Evolutionary conservation across 2,329 filamentous ascomycete species (phyloP).

Genomic region (Cytospora mali): DNA sequence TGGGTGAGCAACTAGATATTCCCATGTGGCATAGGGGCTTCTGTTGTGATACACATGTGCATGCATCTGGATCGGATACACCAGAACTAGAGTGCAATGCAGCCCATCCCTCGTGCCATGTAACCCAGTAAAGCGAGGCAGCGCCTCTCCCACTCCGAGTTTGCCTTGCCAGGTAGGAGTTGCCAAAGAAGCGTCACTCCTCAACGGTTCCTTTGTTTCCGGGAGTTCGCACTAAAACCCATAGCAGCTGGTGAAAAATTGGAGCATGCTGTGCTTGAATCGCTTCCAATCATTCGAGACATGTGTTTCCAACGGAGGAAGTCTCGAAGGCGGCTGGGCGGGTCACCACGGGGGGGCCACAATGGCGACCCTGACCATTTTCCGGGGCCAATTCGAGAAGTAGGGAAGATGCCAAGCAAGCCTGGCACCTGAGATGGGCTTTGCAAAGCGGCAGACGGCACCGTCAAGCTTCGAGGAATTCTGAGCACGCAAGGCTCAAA

Average conservation of each 20-base stretch:
- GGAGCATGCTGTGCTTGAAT: background rate
- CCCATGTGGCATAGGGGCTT: background rate
- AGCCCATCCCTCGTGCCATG: background rate
- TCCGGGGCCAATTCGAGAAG: background rate
- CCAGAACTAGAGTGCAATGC: background rate
- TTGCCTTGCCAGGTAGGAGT: background rate
- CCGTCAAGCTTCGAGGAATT: constrained; percentile 9
- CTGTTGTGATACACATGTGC: background rate
- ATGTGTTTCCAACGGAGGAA: constrained; percentile 9
- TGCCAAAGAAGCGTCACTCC: background rate
- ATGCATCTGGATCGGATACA: background rate
- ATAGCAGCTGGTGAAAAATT: background rate
- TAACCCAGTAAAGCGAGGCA: background rate
- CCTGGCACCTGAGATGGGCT: background rate
- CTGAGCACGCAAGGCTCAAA: constrained; percentile 22
- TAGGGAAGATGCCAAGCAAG: constrained; percentile 11
- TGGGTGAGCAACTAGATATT: background rate
- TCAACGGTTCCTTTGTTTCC: background rate
- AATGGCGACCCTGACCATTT: background rate
- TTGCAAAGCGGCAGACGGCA: constrained; percentile 6
- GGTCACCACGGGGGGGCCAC: background rate
- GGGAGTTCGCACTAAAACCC: background rate
- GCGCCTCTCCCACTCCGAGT: background rate
- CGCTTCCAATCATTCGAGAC: constrained; percentile 14
- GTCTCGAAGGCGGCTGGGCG: background rate